phyloP scores from a whole-genome alignment of 2,329 filamentous ascomycete species.

The Thielaviopsis euricoi region DNA sequence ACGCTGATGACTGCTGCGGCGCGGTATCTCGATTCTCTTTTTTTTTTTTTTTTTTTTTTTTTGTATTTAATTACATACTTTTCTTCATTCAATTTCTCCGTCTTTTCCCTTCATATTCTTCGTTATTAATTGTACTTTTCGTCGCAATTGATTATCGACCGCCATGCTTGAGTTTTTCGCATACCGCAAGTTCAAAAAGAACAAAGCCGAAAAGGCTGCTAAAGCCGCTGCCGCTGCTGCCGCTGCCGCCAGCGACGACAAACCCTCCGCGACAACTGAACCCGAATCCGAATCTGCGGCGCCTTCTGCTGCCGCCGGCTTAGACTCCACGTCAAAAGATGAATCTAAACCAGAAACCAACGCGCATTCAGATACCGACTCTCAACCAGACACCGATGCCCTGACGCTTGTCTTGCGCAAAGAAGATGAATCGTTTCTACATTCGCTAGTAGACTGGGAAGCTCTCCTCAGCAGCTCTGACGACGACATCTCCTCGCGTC shows the following conservation, averaged over 20 bases:
- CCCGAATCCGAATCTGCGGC: constrained; percentile 13
- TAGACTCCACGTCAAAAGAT: constrained; percentile 9
- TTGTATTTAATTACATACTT: background rate
- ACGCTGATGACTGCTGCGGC: too few species aligned
- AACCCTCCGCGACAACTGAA: background rate
- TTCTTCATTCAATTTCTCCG: background rate
- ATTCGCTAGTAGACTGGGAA: constrained; percentile 28
- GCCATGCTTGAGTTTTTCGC: constrained; percentile 47
- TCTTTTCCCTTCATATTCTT: background rate
- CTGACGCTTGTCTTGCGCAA: constrained; percentile 27
- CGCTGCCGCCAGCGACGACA: background rate
- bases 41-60: background rate
- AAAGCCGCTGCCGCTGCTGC: constrained; percentile 8
- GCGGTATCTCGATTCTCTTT: background rate
- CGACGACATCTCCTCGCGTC: constrained; percentile 28
- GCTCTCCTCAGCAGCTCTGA: constrained; percentile 14
- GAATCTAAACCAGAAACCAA: background rate
- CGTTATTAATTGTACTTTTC: background rate
- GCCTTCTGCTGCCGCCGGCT: constrained; percentile 13
- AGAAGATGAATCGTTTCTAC: constrained; percentile 42
- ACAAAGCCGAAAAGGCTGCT: constrained; percentile 32
- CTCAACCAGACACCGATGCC: background rate
- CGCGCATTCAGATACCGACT: too few species aligned
- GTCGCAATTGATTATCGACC: background rate
- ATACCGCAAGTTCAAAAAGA: constrained; percentile 46